phyloP scores from a whole-genome alignment of 768 basidiomycete species.

The Leccinum boreale region DNA sequence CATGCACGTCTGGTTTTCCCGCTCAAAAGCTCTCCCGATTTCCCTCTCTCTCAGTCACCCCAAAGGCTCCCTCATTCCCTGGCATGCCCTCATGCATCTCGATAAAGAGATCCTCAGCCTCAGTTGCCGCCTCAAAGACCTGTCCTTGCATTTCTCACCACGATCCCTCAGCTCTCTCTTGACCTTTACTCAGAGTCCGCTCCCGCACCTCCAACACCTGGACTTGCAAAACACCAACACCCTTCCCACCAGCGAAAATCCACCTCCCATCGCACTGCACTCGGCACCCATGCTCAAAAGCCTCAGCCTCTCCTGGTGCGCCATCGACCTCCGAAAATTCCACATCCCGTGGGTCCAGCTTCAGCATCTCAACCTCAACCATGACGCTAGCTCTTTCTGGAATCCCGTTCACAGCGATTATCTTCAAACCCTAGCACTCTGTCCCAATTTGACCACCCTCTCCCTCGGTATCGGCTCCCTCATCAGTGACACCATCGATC shows the following conservation, averaged over 20 bases:
- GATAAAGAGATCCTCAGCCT: conserved; percentile 30
- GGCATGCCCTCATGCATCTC: conserved; percentile 28
- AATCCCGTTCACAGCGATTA: conserved; percentile 29
- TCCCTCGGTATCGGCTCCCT: conserved; percentile 23
- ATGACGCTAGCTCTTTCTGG: conserved; percentile 29
- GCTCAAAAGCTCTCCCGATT: conserved; percentile 28
- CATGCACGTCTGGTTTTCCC: conserved; percentile 31
- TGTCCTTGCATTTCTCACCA: conserved; percentile 22
- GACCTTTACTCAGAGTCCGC: conserved; percentile 25
- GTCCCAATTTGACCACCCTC: conserved; percentile 28
- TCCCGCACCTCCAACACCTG: conserved; percentile 24
- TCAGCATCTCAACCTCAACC: conserved; percentile 25
- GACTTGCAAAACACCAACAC: conserved; percentile 27
- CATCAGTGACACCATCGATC: conserved; percentile 15
- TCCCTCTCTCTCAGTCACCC: conserved; percentile 23
- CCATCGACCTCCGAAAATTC: conserved; percentile 26
- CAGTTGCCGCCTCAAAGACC: conserved; percentile 16
- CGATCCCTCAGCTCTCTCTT: conserved; percentile 24
- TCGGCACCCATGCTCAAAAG: conserved; percentile 28
- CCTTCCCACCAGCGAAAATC: conserved; percentile 24
- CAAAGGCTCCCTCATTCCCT: conserved; percentile 21
- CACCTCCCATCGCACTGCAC: conserved; percentile 22
- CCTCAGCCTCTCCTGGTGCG: conserved; percentile 27
- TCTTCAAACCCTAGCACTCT: conserved; percentile 19
- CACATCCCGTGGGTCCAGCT: conserved; percentile 29